Evolutionary conservation across 352 stramenopile species (phyloP).

Genomic region (Pseudoperonospora humuli): DNA sequence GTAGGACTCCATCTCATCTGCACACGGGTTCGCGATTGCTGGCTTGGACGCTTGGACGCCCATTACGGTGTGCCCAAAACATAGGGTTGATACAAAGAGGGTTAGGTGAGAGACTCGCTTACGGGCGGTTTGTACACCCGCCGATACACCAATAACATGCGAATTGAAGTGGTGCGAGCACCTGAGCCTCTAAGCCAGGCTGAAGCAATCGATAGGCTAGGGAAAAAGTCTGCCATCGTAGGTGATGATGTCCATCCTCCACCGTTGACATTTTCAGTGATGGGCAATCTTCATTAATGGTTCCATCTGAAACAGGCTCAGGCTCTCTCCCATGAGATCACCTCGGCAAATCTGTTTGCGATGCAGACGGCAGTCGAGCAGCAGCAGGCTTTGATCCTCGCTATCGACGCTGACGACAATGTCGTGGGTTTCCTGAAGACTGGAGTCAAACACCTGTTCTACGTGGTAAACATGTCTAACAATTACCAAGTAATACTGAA

Average conservation of each 20-base stretch:
- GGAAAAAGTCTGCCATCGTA: conserved; percentile 40
- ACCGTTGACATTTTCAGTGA: conserved; percentile 1
- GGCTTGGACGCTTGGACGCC: conserved; percentile 56
- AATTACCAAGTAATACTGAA: background rate
- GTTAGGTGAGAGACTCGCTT: too few relatives aligned
- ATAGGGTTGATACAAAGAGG: too few relatives aligned
- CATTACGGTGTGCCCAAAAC: conserved; percentile 36
- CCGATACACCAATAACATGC: conserved; percentile 5
- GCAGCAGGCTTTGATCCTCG: conserved; percentile 38
- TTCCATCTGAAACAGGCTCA: conserved; percentile 34
- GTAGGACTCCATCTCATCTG: conserved; percentile 53
- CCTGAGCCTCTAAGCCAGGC: conserved; percentile 18
- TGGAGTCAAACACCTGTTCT: conserved; percentile 68
- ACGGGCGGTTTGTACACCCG: conserved; percentile 9
- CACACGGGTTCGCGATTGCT: conserved; percentile 36
- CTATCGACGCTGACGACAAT: conserved; percentile 9
- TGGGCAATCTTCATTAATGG: conserved; percentile 5
- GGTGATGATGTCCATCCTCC: conserved; percentile 3
- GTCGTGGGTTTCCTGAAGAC: conserved; percentile 58
- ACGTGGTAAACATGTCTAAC: too few relatives aligned
- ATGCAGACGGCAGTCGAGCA: conserved; percentile 20
- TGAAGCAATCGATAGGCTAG: conserved; percentile 35
- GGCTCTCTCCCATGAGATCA: conserved; percentile 53
- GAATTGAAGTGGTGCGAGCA: conserved; percentile 22
- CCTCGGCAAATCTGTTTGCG: conserved; percentile 35